Evolutionary conservation across 2,329 filamentous ascomycete genomes (phyloP), one percentile per base, ranked within the genome.

Genomic region (Pyrenochaeta sp.): DNA sequence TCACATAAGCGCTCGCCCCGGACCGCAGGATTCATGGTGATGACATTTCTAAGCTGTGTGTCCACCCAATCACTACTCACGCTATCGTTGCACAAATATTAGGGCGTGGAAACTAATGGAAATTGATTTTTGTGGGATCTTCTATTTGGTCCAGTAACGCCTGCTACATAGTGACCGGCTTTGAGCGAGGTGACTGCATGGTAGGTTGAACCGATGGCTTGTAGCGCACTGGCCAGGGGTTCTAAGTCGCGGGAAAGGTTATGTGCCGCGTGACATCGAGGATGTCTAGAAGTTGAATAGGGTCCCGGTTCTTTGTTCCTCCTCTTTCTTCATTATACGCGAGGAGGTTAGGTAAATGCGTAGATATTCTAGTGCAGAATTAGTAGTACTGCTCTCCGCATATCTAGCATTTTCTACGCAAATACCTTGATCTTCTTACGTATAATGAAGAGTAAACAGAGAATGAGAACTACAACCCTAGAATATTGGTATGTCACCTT

Each of bases 91-190:
- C 36, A 39, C 3, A n/a, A 19, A 19, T 39, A 39, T 13, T 39
- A 13, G 15, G 15, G 36, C 13, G 36, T 8, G 8, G 36, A 8
- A 19, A 19, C 19, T 19, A 19, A 19, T 1, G 19, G 19, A 19
- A 19, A 19, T 19, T 19, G 19, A 3, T 9, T 9, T 19, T 39
- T 19, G 5, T n/a, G 4, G 15, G 4, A 19, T 19, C 4, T 6
- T 5, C 2, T 3, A 3, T 39, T 39, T 5, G 40, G 37, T 5
- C 48, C 48, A 15, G 50, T 52, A 9, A 52, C 50, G 10, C 6
- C 25, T 10, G 50, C 40, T 34, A 27, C n/a, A 30, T 52, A 52
- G 32, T 52, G 50, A 19, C 50, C 50, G 4, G n/a, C 25, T 7
- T 34, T 44, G 37, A 32, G 13, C 13, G 0, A 2, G 10, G 2